Percentiles rank a stretch among this genome's conserved stretches.
Conservation (phyloP, 176 grass and related monocot species). For the Otatea glauca region DNA sequence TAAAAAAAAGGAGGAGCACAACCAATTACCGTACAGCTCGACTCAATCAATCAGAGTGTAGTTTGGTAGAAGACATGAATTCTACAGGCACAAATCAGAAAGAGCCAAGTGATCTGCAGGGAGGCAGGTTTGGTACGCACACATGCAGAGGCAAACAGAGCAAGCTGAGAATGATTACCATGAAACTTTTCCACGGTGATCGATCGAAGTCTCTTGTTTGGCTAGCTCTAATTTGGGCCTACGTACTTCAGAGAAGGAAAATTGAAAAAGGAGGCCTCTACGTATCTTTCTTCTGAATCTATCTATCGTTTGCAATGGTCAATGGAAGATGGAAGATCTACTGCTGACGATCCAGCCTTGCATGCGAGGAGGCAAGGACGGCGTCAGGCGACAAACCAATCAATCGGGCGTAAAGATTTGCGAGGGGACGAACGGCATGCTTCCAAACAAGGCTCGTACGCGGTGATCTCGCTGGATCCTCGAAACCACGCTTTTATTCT, state of each 20-base stretch:
- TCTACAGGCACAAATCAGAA: neutral
- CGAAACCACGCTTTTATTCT: neutral
- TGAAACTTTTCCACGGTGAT: neutral
- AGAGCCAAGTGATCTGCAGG: neutral
- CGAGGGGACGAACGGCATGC: too few relatives aligned
- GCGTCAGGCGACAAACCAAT: neutral
- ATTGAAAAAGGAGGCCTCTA: neutral
- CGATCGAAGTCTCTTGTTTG: neutral
- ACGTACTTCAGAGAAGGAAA: neutral
- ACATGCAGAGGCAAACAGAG: neutral
- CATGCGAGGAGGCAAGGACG: neutral
- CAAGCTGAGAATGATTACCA: neutral
- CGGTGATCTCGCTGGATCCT: neutral
- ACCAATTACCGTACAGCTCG: neutral
- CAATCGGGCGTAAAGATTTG: neutral
- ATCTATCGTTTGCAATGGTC: neutral
- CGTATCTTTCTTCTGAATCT: neutral
- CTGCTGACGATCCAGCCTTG: neutral
- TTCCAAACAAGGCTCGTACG: neutral
- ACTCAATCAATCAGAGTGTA: neutral
- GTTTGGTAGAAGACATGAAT: neutral
- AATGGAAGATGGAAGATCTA: neutral
- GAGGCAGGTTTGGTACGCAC: neutral
- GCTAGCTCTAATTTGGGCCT: neutral
- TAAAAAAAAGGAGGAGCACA: neutral